Evolutionary conservation across 2,329 filamentous ascomycete genomes (phyloP).

Genomic region (Colletotrichum chrysophilum): DNA sequence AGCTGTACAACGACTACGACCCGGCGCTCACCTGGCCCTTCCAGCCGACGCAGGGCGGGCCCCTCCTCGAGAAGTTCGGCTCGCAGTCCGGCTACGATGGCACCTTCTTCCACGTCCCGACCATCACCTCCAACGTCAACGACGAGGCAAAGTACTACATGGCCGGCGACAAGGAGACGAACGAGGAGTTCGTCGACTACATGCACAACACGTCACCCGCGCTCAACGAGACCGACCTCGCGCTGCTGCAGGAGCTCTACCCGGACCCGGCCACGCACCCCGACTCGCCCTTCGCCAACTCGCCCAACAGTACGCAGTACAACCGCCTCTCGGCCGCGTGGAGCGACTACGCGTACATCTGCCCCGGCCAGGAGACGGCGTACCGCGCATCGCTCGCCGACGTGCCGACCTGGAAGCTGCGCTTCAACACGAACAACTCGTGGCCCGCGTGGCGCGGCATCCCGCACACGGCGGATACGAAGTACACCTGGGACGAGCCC

Average conservation of each 20-base stretch:
- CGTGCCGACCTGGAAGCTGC: conserved; percentile 77
- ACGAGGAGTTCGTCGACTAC: conserved; percentile 39
- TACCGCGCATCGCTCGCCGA: conserved; percentile 68
- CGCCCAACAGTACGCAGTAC: conserved; percentile 48
- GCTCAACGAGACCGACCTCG: conserved; percentile 33
- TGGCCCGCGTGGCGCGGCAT: conserved; percentile 68
- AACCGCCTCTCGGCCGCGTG: conserved; percentile 47
- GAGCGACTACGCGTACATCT: conserved; percentile 51
- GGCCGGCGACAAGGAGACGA: conserved; percentile 36
- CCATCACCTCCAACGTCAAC: conserved; percentile 40
- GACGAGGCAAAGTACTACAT: conserved; percentile 40
- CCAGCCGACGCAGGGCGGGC: conserved; percentile 50
- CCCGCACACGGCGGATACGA: conserved; percentile 40
- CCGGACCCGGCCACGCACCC: conserved; percentile 36
- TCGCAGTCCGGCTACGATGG: conserved; percentile 43
- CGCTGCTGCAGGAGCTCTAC: conserved; percentile 34
- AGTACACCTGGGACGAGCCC: conserved; percentile 41
- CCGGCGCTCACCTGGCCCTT: conserved; percentile 63
- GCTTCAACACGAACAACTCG: conserved; percentile 71
- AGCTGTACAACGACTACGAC: conserved; percentile 59
- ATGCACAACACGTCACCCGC: conserved; percentile 37
- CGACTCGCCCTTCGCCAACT: conserved; percentile 38
- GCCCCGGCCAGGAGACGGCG: conserved; percentile 48
- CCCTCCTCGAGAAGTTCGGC: conserved; percentile 50
- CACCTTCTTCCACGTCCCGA: conserved; percentile 40